Conservation (phyloP, 2,329 filamentous ascomycete species). For the Trichothecium sympodiale region DNA sequence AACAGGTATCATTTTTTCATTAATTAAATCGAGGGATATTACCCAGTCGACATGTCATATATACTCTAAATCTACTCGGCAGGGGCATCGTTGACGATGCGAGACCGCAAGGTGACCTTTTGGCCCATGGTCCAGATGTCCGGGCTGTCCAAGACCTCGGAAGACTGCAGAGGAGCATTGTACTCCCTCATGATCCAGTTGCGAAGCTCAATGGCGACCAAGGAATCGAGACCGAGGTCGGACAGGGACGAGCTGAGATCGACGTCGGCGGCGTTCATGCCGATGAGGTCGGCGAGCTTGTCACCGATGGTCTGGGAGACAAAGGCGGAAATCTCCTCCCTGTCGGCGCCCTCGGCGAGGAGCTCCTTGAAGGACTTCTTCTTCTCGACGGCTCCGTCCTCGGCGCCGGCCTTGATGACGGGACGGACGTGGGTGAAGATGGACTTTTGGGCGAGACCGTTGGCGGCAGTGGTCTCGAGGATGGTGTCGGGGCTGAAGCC, state of each 20-base stretch:
- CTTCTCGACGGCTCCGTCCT: not conserved
- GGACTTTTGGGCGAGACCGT: conserved; percentile 1
- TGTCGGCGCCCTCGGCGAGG: not conserved
- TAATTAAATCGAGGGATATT: too few species aligned
- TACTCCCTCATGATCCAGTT: conserved; percentile 8
- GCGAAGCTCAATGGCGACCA: conserved; percentile 6
- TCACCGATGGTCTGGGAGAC: conserved; percentile 1
- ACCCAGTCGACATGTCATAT: too few species aligned
- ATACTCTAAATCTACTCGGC: too few species aligned
- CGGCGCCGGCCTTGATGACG: not conserved
- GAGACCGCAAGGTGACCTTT: not conserved
- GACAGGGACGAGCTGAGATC: not conserved
- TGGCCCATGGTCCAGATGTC: conserved; percentile 3
- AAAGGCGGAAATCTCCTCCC: conserved; percentile 3
- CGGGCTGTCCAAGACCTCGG: conserved; percentile 3
- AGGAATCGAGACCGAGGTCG: conserved; percentile 6
- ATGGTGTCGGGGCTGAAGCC: conserved; percentile 1
- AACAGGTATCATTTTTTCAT: too few species aligned
- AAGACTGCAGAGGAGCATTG: not conserved
- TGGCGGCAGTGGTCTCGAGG: not conserved
- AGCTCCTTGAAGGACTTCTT: conserved; percentile 2
- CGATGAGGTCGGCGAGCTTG: conserved; percentile 1
- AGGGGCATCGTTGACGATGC: not conserved
- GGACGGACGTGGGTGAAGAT: conserved; percentile 2
- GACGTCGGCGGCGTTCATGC: not conserved